Evolutionary conservation across 192 early-diverging fungal species (phyloP).

Genomic region (Podila horticola): DNA sequence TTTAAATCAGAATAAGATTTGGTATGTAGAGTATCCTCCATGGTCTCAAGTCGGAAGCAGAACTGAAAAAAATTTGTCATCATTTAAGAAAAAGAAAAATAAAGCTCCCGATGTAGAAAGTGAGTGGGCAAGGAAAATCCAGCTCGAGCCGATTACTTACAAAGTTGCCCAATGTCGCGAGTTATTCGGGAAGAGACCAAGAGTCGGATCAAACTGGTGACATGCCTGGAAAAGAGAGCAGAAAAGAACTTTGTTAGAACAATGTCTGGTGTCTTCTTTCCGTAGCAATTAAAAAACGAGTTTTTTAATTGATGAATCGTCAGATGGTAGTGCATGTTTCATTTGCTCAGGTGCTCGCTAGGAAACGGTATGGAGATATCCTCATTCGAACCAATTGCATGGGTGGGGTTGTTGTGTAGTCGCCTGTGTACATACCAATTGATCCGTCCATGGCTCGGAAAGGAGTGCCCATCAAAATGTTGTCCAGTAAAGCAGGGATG

Average conservation of each 20-base stretch:
- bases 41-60: constrained; percentile 54
- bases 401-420: background rate
- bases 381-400: constrained; percentile 45
- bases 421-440: constrained; percentile 1
- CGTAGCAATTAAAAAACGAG: background rate
- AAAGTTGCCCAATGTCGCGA: background rate
- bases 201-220: too few relatives aligned
- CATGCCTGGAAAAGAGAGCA: too few relatives aligned
- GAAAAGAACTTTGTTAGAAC: background rate
- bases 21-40: constrained; percentile 50
- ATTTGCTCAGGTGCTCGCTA: constrained; percentile 56
- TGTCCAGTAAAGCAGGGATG: too few relatives aligned
- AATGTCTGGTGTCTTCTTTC: background rate
- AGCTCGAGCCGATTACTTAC: background rate
- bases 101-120: background rate
- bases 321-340: constrained; percentile 59
- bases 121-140: background rate
- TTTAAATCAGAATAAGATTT: constrained; percentile 50
- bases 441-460: background rate
- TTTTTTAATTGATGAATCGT: constrained; percentile 41
- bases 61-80: constrained; percentile 54
- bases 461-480: too few relatives aligned
- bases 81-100: constrained; percentile 9
- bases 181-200: too few relatives aligned
- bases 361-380: constrained; percentile 55